Conservation (phyloP, 371 early-diverging fungal genomes). For the Cokeromyces recurvatus region DNA sequence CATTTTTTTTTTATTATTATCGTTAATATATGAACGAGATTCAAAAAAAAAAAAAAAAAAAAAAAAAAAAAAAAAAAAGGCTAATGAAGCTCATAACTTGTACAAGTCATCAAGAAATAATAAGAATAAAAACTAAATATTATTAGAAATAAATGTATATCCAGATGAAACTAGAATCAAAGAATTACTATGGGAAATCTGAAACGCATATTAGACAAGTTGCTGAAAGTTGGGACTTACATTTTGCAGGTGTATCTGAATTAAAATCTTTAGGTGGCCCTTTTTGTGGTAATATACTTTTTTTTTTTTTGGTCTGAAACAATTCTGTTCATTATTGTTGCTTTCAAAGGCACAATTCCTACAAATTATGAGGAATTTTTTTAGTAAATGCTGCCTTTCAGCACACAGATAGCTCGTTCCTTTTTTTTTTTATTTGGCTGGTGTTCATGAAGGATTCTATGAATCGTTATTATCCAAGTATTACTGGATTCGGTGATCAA, state of each 20-base stretch:
- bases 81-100: too few species aligned
- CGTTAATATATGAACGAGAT: conserved; percentile 46
- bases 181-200: conserved; percentile 23
- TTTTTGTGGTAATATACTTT: conserved; percentile 48
- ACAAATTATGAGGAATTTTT: conserved; percentile 41
- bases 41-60: conserved; percentile 34
- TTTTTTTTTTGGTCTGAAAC: conserved; percentile 18
- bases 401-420: conserved; percentile 29
- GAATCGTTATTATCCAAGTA: too few species aligned
- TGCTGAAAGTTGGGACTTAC: conserved; percentile 31
- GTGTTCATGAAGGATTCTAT: conserved; percentile 41
- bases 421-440: conserved; percentile 35
- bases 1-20: conserved; percentile 16
- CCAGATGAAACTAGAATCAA: too few species aligned
- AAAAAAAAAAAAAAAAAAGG: too few species aligned
- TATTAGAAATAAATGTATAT: too few species aligned
- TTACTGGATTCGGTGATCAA: too few species aligned
- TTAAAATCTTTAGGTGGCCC: conserved; percentile 47
- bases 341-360: conserved; percentile 45
- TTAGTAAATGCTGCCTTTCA: conserved; percentile 36
- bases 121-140: conserved; percentile 9
- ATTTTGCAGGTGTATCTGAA: conserved; percentile 46
- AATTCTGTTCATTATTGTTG: conserved; percentile 38
- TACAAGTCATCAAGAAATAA: background rate
- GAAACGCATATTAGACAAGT: conserved; percentile 23